phyloP scores from a whole-genome alignment of 169 alveolate genomes.

The Babesia bovis region DNA sequence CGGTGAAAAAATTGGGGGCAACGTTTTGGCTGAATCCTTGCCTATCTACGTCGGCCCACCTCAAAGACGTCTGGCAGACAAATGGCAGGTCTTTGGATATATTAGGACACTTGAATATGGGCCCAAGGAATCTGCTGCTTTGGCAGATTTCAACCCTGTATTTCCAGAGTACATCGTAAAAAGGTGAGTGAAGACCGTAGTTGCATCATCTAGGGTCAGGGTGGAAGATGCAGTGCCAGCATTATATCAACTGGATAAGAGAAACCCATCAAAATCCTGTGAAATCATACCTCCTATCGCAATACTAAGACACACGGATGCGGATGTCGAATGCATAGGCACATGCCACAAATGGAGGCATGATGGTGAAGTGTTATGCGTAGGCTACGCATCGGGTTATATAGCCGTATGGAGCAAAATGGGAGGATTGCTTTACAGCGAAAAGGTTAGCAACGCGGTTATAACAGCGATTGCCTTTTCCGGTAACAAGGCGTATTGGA shows the following conservation, averaged over 20 bases:
- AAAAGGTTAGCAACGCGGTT: background rate
- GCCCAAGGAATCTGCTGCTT: conserved; percentile 17
- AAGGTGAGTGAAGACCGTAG: conserved; percentile 10
- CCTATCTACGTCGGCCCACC: conserved; percentile 66
- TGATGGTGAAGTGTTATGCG: conserved; percentile 38
- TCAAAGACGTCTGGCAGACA: conserved; percentile 58
- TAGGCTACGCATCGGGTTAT: conserved; percentile 51
- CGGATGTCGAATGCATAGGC: conserved; percentile 8
- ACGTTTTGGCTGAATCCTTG: conserved; percentile 6
- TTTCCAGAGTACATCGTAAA: conserved; percentile 45
- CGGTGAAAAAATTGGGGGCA: conserved; percentile 4
- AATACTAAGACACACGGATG: conserved; percentile 20
- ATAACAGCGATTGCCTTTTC: conserved; percentile 54
- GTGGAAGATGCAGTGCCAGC: conserved; percentile 54
- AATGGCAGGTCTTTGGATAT: conserved; percentile 58
- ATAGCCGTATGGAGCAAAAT: conserved; percentile 29
- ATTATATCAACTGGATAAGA: conserved; percentile 15
- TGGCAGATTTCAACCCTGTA: conserved; percentile 42
- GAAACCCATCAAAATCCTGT: conserved; percentile 15
- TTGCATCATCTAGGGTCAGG: background rate
- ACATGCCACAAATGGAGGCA: conserved; percentile 51
- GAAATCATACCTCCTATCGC: conserved; percentile 46
- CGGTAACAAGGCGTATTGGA: conserved; percentile 34
- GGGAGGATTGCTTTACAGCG: conserved; percentile 6
- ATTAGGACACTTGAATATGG: conserved; percentile 36